phyloP scores from a whole-genome alignment of 2,329 filamentous ascomycete species.

The Diaporthe citriasiana region DNA sequence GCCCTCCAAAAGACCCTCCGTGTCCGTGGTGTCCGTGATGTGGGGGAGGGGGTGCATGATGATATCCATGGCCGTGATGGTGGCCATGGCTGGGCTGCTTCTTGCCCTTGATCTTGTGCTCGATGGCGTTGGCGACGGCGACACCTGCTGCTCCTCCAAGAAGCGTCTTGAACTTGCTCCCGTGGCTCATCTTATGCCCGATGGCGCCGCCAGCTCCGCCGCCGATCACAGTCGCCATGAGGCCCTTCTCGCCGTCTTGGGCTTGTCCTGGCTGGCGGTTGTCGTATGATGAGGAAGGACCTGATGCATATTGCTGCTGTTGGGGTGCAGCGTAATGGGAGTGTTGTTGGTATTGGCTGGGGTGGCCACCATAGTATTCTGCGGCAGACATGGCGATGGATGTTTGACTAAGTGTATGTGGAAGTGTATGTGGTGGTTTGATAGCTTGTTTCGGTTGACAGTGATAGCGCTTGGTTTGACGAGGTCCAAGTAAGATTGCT shows the following conservation, averaged over 20 bases:
- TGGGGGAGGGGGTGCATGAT: conserved; percentile 14
- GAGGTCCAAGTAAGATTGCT: not conserved
- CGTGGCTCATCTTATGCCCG: conserved; percentile 68
- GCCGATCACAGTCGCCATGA: conserved; percentile 67
- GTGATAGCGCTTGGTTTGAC: not conserved
- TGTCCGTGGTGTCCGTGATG: conserved; percentile 39
- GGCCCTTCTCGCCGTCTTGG: conserved; percentile 65
- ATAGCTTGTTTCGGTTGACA: not conserved
- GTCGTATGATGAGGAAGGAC: conserved; percentile 17
- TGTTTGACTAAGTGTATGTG: not conserved
- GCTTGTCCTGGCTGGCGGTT: conserved; percentile 31
- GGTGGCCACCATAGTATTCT: conserved; percentile 45
- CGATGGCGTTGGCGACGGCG: conserved; percentile 67
- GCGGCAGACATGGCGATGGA: conserved; percentile 45
- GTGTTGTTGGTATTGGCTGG: conserved; percentile 35
- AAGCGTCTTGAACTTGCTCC: conserved; percentile 63
- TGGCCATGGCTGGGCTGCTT: conserved; percentile 41
- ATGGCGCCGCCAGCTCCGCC: conserved; percentile 67
- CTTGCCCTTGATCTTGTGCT: conserved; percentile 56
- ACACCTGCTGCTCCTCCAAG: conserved; percentile 68
- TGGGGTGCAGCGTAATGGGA: conserved; percentile 39
- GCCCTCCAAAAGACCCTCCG: not conserved
- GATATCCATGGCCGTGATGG: conserved; percentile 28
- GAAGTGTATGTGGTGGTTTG: not conserved
- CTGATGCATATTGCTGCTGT: conserved; percentile 43